Evolutionary conservation across 1,139 yeast species (phyloP).

Genomic region (Scheffersomyces quercinus): DNA sequence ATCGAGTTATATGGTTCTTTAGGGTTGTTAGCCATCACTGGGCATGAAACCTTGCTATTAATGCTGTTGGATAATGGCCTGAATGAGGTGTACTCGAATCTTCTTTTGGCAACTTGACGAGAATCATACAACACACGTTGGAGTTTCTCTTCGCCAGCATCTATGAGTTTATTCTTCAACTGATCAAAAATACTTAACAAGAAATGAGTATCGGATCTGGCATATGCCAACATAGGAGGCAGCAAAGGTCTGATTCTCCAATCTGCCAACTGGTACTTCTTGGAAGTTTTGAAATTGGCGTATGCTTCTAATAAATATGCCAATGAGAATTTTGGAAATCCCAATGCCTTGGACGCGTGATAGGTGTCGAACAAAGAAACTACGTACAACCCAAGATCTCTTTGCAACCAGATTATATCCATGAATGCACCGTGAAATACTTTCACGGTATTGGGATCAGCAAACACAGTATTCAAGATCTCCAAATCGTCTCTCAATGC

Average conservation of each 20-base stretch:
- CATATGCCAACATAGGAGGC: constrained; percentile 77
- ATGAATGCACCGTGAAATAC: constrained; percentile 95
- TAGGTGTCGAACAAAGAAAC: constrained; percentile 92
- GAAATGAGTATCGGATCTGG: constrained; percentile 95
- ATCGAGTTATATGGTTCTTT: constrained; percentile 61
- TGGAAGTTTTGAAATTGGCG: constrained; percentile 85
- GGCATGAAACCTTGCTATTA: constrained; percentile 42
- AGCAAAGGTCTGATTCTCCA: constrained; percentile 93
- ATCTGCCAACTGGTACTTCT: constrained; percentile 93
- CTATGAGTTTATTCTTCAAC: constrained; percentile 63
- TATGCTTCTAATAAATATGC: constrained; percentile 80
- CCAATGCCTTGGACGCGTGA: constrained; percentile 80
- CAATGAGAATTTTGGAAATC: constrained; percentile 78
- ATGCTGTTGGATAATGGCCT: constrained; percentile 44
- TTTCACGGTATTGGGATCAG: constrained; percentile 78
- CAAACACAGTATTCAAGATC: constrained; percentile 68
- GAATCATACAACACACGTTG: constrained; percentile 73
- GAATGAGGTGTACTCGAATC: constrained; percentile 74
- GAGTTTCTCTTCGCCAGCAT: constrained; percentile 40
- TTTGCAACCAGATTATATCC: constrained; percentile 97
- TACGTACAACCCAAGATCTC: constrained; percentile 89
- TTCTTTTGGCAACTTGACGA: constrained; percentile 74
- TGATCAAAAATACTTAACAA: constrained; percentile 77
- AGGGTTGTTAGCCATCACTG: constrained; percentile 46
- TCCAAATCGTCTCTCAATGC: constrained; percentile 72